phyloP scores from a whole-genome alignment of 2,329 filamentous ascomycete species.

The Hymenoscyphus fraxineus region DNA sequence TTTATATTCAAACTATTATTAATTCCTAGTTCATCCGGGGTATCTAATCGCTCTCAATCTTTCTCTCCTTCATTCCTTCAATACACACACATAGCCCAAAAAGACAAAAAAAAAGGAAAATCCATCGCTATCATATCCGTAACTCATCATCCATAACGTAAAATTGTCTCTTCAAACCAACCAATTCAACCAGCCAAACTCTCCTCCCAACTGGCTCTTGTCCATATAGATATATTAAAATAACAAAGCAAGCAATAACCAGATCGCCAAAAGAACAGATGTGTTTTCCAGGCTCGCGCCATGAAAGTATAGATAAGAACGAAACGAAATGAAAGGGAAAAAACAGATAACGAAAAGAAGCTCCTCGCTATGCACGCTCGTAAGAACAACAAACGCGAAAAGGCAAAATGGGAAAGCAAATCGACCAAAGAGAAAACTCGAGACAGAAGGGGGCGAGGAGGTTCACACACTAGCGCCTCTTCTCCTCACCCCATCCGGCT shows the following conservation, averaged over 20 bases:
- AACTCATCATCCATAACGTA: background rate
- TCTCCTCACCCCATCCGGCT: conserved; percentile 28
- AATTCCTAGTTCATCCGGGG: too few species aligned
- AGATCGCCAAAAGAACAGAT: conserved; percentile 10
- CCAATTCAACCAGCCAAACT: background rate
- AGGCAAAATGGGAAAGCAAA: background rate
- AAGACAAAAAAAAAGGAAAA: too few species aligned
- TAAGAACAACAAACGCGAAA: conserved; percentile 1
- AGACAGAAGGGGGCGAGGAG: background rate
- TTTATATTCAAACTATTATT: too few species aligned
- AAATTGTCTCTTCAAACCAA: background rate
- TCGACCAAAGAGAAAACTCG: background rate
- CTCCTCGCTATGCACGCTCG: conserved; percentile 16
- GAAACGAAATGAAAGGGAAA: background rate
- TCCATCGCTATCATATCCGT: background rate
- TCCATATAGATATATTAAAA: background rate
- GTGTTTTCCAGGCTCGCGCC: conserved; percentile 15
- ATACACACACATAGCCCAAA: too few species aligned
- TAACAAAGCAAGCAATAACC: conserved; percentile 11
- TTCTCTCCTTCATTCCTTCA: too few species aligned
- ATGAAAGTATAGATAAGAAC: conserved; percentile 4
- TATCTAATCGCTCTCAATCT: too few species aligned
- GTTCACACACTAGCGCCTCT: conserved; percentile 29
- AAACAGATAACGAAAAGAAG: background rate
- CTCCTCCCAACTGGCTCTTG: conserved; percentile 6